These are phyloP conservation scores for Aspergillus ostianus DNA, from an alignment of 495 filamentous ascomycete species.

Conservation along the genomic window DNA sequence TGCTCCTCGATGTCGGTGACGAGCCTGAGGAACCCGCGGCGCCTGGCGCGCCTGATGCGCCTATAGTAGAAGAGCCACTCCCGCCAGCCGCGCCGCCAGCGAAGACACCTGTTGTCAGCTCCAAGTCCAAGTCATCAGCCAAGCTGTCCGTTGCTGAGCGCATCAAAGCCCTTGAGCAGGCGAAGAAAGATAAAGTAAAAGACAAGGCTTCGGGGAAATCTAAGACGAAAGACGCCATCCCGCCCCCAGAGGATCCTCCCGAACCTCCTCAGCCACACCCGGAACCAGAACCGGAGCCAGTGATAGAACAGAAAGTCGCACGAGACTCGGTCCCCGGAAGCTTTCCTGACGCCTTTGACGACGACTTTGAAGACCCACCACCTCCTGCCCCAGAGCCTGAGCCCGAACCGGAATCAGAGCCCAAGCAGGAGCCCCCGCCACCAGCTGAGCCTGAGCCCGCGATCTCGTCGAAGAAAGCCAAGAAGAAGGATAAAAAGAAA, in stretches of 20 bases:
- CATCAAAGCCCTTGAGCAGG: conserved; percentile 47
- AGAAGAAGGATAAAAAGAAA: conserved; percentile 28
- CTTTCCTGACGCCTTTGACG: conserved; percentile 36
- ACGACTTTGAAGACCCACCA: conserved; percentile 20
- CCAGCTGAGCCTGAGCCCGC: conserved; percentile 6
- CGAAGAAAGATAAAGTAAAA: conserved; percentile 41
- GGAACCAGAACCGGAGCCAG: conserved; percentile 21
- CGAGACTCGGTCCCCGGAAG: conserved; percentile 43
- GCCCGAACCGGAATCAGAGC: conserved; percentile 15
- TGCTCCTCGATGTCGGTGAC: conserved; percentile 33
- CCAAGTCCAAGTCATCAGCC: conserved; percentile 42
- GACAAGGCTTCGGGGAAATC: conserved; percentile 30
- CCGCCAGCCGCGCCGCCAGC: conserved; percentile 34
- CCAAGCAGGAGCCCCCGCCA: conserved; percentile 11
- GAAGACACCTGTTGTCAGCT: conserved; percentile 27
- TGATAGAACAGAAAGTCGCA: conserved; percentile 23
- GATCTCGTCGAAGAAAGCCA: conserved; percentile 15
- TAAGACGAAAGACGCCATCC: conserved; percentile 24
- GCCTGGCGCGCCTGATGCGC: conserved; percentile 31
- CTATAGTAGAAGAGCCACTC: conserved; percentile 34
- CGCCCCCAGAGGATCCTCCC: conserved; percentile 16
- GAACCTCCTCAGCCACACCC: conserved; percentile 20
- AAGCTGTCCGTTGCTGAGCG: conserved; percentile 48
- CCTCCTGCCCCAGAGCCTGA: conserved; percentile 12
- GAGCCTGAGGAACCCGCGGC: conserved; percentile 28